Conservation (phyloP, 163 green algal genomes). For the Picocystis sp. region DNA sequence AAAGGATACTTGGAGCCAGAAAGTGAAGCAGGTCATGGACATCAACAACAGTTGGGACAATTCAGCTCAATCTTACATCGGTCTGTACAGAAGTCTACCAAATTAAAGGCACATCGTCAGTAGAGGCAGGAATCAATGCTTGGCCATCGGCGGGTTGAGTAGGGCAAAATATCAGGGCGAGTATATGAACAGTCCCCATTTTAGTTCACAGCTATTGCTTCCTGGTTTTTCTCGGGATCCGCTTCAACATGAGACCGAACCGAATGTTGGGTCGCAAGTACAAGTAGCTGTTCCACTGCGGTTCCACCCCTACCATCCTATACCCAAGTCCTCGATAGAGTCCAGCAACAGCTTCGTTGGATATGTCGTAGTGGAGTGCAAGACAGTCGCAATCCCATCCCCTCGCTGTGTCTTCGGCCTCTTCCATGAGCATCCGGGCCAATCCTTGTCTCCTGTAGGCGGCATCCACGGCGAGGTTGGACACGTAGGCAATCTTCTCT, state of each 20-base stretch:
- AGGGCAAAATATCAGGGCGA: no score
- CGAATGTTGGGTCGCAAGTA: conserved; percentile 13
- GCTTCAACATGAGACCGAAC: background rate
- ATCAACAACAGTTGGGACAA: conserved; percentile 36
- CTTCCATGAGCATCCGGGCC: conserved; percentile 21
- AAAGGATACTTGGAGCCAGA: no score
- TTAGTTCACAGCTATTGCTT: no score
- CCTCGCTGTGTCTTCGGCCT: conserved; percentile 21
- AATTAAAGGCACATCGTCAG: no score
- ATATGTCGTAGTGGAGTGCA: conserved; percentile 30
- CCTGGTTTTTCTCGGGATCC: background rate
- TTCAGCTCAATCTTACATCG: conserved; percentile 33
- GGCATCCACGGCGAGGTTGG: conserved; percentile 32
- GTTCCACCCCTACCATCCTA: conserved; percentile 8
- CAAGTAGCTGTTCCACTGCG: conserved; percentile 17
- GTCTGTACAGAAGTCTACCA: conserved; percentile 23
- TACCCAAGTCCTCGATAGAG: conserved; percentile 22
- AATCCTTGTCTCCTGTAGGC: conserved; percentile 21
- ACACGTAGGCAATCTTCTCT: conserved; percentile 29
- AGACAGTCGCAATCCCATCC: conserved; percentile 26
- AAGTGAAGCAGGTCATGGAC: conserved; percentile 34
- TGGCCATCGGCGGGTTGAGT: no score
- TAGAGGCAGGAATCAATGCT: no score
- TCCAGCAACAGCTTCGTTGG: conserved; percentile 12
- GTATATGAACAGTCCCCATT: no score